A percentile compares a stretch with the other conserved stretches of the same genome.
Conservation (phyloP, 73 alveolate genomes). For the Paramecium caudatum region DNA sequence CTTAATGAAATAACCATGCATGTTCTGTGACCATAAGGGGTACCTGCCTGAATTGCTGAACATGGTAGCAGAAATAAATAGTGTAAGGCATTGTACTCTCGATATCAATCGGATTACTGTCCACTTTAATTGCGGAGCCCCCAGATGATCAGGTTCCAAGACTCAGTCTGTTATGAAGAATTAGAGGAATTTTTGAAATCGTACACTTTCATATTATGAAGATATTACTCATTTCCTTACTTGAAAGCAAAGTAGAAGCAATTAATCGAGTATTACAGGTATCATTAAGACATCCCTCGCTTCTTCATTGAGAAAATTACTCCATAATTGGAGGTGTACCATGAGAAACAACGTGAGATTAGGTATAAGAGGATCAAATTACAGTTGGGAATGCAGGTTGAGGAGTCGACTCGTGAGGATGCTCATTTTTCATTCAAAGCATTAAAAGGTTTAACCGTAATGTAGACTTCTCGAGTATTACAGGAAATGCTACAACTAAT, state of each 20-base stretch:
- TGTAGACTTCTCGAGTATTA: neutral
- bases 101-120: neutral
- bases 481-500: neutral
- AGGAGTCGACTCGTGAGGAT: constrained; percentile 3
- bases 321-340: constrained; percentile 26
- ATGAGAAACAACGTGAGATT: constrained; percentile 39
- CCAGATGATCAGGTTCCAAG: neutral
- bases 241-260: constrained; percentile 28
- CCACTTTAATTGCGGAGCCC: neutral
- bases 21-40: neutral
- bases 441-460: constrained; percentile 26
- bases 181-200: constrained; percentile 3
- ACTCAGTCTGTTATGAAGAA: constrained; percentile 11
- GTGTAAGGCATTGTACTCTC: constrained; percentile 7
- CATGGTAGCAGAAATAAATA: neutral
- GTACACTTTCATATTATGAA: neutral
- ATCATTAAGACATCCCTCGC: constrained; percentile 57
- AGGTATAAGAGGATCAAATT: constrained; percentile 21
- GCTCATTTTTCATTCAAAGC: neutral
- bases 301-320: constrained; percentile 9
- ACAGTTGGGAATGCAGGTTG: constrained; percentile 26
- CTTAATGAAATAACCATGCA: neutral
- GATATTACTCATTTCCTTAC: constrained; percentile 34
- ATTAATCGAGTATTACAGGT: constrained; percentile 38
- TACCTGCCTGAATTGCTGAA: constrained; percentile 18